These are phyloP conservation scores for Ascochyta fabae DNA, from an alignment of 2,329 filamentous ascomycete genomes.

Conservation along the genomic window DNA sequence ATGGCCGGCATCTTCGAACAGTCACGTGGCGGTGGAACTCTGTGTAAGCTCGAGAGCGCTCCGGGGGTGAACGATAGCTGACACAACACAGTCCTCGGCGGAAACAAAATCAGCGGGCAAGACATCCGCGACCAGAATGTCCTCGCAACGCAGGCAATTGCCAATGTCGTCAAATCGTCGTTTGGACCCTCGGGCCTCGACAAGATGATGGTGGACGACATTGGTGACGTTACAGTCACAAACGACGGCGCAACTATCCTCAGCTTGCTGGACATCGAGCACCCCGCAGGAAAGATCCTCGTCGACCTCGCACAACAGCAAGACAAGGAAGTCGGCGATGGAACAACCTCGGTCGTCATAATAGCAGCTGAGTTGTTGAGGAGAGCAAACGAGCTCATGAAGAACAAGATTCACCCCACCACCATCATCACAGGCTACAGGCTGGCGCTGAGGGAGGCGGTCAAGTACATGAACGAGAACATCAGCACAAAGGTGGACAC, in stretches of 20 bases:
- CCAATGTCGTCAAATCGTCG: constrained; percentile 98
- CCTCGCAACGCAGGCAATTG: constrained; percentile 92
- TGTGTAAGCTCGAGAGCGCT: constrained; percentile 65
- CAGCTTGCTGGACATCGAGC: constrained; percentile 92
- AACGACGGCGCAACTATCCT: constrained; percentile 99
- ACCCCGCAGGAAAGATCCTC: constrained; percentile 97
- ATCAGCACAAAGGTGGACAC: constrained; percentile 94
- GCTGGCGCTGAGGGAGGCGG: constrained; percentile 90
- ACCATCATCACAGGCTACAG: constrained; percentile 99
- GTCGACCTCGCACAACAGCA: constrained; percentile 98
- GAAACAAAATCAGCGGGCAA: constrained; percentile 94
- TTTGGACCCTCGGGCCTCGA: constrained; percentile 96
- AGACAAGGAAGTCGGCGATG: constrained; percentile 98
- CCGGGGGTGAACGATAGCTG: constrained; percentile 22
- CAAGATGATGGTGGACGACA: constrained; percentile 99
- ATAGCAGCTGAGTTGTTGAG: constrained; percentile 94
- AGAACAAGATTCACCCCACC: constrained; percentile 99
- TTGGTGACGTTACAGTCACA: constrained; percentile 98
- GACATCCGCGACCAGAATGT: constrained; percentile 99
- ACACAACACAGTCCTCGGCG: constrained; percentile 74
- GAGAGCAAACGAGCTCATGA: constrained; percentile 97
- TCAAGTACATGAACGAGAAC: constrained; percentile 99
- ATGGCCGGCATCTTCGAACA: constrained; percentile 98
- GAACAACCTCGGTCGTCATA: constrained; percentile 95
- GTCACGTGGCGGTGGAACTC: constrained; percentile 86